These are phyloP conservation scores for Sarocladiaceae sp. DNA, from an alignment of 2,329 filamentous ascomycete species.

Conservation along the genomic window DNA sequence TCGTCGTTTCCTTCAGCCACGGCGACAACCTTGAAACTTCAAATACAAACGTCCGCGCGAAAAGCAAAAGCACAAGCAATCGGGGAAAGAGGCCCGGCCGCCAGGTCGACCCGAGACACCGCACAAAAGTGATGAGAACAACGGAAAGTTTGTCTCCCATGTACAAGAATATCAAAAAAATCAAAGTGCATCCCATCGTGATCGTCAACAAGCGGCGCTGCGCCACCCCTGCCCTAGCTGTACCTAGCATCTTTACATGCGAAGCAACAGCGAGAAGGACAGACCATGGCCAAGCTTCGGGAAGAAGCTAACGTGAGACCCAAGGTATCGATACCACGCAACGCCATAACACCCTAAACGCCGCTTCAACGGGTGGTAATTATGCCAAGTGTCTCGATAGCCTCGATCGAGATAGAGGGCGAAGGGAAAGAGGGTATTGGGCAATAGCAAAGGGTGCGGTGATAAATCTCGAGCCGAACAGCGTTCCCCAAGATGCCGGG, in stretches of 20 bases:
- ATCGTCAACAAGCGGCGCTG: not conserved
- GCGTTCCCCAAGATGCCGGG: not conserved
- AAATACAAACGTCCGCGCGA: not conserved
- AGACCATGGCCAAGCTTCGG: too few relatives aligned
- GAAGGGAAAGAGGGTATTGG: conserved; percentile 8
- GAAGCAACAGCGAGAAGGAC: too few relatives aligned
- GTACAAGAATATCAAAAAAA: conserved; percentile 6
- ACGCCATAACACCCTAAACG: conserved; percentile 13
- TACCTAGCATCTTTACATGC: too few relatives aligned
- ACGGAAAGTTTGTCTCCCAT: not conserved
- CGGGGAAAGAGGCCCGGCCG: not conserved
- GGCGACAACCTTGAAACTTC: not conserved
- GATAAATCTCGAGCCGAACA: not conserved
- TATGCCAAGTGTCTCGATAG: not conserved
- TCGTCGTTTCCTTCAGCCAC: too few relatives aligned
- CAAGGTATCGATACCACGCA: conserved; percentile 10
- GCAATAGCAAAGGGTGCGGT: conserved; percentile 2
- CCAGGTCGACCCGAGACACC: conserved; percentile 1
- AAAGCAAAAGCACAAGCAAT: not conserved
- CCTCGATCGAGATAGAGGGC: conserved; percentile 3
- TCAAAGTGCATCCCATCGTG: conserved; percentile 1
- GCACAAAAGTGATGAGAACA: conserved; percentile 1
- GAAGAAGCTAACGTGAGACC: too few relatives aligned
- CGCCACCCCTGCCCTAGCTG: too few relatives aligned
- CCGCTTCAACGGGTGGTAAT: conserved; percentile 7